phyloP scores from a whole-genome alignment of 805 yeast genomes.

The Suhomyces xylopsoci region DNA sequence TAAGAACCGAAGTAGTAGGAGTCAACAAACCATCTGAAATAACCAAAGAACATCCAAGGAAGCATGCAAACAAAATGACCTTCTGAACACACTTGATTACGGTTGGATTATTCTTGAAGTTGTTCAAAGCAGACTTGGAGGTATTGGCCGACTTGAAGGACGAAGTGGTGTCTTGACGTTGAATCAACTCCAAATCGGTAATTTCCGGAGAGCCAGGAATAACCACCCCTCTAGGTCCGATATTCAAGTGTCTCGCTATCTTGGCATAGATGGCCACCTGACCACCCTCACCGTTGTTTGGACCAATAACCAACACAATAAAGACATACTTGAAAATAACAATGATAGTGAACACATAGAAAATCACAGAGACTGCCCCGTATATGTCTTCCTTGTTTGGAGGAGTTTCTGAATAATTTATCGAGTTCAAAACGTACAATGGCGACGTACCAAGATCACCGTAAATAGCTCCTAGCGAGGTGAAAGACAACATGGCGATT shows the following conservation, averaged over 20 bases:
- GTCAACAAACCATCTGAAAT: conserved; percentile 60
- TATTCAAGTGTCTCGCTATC: conserved; percentile 46
- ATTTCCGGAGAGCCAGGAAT: conserved; percentile 39
- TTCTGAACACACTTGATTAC: conserved; percentile 28
- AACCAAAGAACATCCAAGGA: conserved; percentile 55
- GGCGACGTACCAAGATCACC: conserved; percentile 67
- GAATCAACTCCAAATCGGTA: conserved; percentile 25
- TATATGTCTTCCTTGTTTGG: conserved; percentile 41
- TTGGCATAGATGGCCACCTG: conserved; percentile 63
- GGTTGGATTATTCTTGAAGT: conserved; percentile 19
- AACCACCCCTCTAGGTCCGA: conserved; percentile 45
- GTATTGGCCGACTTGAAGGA: conserved; percentile 19
- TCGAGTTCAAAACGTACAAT: conserved; percentile 44
- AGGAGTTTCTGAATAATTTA: conserved; percentile 21
- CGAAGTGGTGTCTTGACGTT: conserved; percentile 38
- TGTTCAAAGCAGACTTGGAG: conserved; percentile 10
- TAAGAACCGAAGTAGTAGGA: conserved; percentile 60
- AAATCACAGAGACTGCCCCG: conserved; percentile 52
- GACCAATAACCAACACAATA: conserved; percentile 49
- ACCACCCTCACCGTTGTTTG: conserved; percentile 62
- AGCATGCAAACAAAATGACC: conserved; percentile 38
- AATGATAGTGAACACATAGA: conserved; percentile 53
- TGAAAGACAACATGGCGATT: conserved; percentile 31
- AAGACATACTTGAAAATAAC: conserved; percentile 51
- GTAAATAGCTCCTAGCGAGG: conserved; percentile 60